Evolutionary conservation across 1,139 yeast genomes (phyloP), one percentile per base, ranked within the genome.

Genomic region (Debaryomyces nepalensis): DNA sequence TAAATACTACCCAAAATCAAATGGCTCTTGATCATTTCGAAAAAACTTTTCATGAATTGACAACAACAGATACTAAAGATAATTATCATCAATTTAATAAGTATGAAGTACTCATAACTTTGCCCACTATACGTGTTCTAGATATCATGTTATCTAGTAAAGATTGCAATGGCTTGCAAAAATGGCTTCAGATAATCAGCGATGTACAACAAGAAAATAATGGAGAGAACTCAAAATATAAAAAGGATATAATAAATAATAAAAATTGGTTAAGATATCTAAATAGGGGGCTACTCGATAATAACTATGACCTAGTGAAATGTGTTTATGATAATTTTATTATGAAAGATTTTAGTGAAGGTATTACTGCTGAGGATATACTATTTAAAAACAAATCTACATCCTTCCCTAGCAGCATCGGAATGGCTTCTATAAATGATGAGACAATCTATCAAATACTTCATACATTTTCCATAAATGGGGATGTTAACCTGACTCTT

Each of bases 401-500:
- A 3, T 22, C 34, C 11, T 5, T 9, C 32, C 10, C 11, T 20
- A 32, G 37, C 4, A 36, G 39, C 31, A 14, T 33, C 8, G 26
- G 48, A 1, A 47, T 56, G 24, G 37, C 41, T 15, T 45, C 53
- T 6, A 33, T 57, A n/a, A 50, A 47, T 18, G 57, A 55, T 33
- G 41, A 48, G 9, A 39, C 55, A 12, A 44, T 63, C 5, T 43
- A 45, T 23, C 59, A 57, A 40, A 61, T 70, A 10, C 57, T 73
- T 18, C 69, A 64, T 33, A 53, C 64, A 0, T 55, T 73, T 9
- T 57, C 75, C 1, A 49, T 57, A 3, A 55, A 66, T 42, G 79
- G 79, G 4, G 78, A 73, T 47, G 68, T 70, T 3, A 40, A 57
- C 7, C 63, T 64, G 60, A 62, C 73, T 0, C 47, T 71, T 7